Evolutionary conservation across 305 asterid species (phyloP).

Genomic region (Fraxinus xanthoxyloides): DNA sequence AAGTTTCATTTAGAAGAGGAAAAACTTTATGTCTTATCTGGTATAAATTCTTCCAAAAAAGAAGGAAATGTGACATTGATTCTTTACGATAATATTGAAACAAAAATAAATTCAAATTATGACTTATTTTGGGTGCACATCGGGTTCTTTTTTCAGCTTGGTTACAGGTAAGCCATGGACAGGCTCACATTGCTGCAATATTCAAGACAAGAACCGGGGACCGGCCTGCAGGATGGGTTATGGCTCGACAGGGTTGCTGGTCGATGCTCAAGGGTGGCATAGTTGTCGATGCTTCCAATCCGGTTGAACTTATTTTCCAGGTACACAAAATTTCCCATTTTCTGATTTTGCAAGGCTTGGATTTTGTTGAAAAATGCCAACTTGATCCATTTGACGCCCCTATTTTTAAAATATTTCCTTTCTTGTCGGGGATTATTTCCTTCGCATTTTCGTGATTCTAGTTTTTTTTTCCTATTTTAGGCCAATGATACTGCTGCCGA

Average conservation of each 20-base stretch:
- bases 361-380: not conserved
- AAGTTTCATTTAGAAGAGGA: slow-evolving; percentile 36
- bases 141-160: slow-evolving; percentile 39
- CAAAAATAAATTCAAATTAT: not conserved
- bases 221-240: slow-evolving; percentile 39
- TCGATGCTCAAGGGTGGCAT: slow-evolving; percentile 69
- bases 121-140: not conserved
- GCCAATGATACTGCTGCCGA: slow-evolving; percentile 33
- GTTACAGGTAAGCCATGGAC: slow-evolving; percentile 51
- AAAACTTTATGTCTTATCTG: slow-evolving; percentile 52
- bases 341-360: not conserved
- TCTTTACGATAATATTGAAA: not conserved
- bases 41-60: slow-evolving; percentile 20
- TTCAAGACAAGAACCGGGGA: slow-evolving; percentile 29
- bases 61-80: not conserved
- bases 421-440: not conserved
- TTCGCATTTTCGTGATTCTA: not conserved
- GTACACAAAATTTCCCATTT: slow-evolving; percentile 15
- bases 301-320: slow-evolving; percentile 39
- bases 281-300: slow-evolving; percentile 33
- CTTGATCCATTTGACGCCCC: not conserved
- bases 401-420: not conserved
- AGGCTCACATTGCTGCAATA: slow-evolving; percentile 40
- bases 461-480: not conserved
- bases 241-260: slow-evolving; percentile 61